These are phyloP conservation scores for Noccaea caerulescens DNA, from an alignment of 345 rosid genomes.

Conservation along the genomic window DNA sequence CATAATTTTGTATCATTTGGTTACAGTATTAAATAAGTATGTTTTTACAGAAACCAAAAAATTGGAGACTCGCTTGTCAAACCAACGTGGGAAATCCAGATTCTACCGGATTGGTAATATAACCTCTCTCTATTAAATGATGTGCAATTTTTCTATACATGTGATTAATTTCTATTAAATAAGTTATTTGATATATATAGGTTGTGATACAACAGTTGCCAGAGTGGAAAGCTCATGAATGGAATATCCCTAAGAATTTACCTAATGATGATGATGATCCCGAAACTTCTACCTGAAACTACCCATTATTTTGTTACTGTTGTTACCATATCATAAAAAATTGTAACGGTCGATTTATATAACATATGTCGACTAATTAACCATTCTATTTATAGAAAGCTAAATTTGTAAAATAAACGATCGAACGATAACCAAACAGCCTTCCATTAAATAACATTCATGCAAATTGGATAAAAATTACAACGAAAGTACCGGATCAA, in stretches of 20 bases:
- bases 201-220: constrained; percentile 87
- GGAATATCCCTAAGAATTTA: constrained; percentile 56
- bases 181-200: constrained; percentile 41
- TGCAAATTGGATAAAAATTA: constrained; percentile 29
- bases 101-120: constrained; percentile 71
- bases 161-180: not conserved
- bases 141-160: not conserved
- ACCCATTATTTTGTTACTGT: constrained; percentile 20
- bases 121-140: not conserved
- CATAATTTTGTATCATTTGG: not conserved
- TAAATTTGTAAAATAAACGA: not conserved
- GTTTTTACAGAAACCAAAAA: constrained; percentile 71
- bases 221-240: constrained; percentile 96
- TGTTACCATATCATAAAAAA: constrained; percentile 15
- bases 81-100: constrained; percentile 76
- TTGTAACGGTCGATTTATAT: not conserved
- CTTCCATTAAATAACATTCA: constrained; percentile 31
- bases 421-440: not conserved
- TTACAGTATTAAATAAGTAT: not conserved
- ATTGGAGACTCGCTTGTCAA: constrained; percentile 94
- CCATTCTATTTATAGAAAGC: not conserved
- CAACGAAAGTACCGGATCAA: constrained; percentile 7
- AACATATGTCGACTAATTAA: constrained; percentile 6
- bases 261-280: constrained; percentile 42
- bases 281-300: constrained; percentile 35